These are phyloP conservation scores for Trametes sanguinea DNA, from an alignment of 768 basidiomycete genomes.

Conservation along the genomic window DNA sequence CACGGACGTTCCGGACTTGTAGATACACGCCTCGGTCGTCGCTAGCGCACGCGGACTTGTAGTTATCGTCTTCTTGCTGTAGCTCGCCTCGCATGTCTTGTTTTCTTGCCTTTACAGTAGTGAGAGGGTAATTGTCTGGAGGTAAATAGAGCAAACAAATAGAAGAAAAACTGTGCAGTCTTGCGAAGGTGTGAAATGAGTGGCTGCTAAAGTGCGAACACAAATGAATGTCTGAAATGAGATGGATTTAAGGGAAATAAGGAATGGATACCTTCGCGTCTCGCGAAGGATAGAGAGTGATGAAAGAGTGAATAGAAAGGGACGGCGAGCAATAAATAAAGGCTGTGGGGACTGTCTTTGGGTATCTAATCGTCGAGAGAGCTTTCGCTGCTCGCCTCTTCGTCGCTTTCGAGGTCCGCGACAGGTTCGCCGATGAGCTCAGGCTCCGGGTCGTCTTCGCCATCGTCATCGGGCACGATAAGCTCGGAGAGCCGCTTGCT, in stretches of 20 bases:
- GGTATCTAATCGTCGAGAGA: not conserved
- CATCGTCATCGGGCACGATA: not conserved
- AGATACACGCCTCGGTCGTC: too few relatives aligned
- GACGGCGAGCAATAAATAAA: not conserved
- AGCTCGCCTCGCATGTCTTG: too few relatives aligned
- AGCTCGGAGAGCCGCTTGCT: not conserved
- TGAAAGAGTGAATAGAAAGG: too few relatives aligned
- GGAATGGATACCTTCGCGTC: not conserved
- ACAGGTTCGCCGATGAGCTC: not conserved
- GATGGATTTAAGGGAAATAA: not conserved
- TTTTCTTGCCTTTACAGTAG: too few relatives aligned
- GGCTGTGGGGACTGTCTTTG: not conserved
- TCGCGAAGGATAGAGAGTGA: too few relatives aligned
- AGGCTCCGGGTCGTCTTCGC: slow-evolving; percentile 1
- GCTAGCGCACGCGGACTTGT: too few relatives aligned
- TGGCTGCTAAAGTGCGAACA: not conserved
- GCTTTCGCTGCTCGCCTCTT: not conserved
- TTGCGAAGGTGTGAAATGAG: not conserved
- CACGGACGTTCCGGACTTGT: too few relatives aligned
- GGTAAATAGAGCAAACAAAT: not conserved
- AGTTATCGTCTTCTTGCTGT: too few relatives aligned
- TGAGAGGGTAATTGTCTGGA: not conserved
- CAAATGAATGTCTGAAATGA: not conserved
- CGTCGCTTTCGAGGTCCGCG: not conserved
- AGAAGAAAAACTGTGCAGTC: not conserved